These are phyloP conservation scores for Centrapalus pauciflorus DNA, from an alignment of 129 eudicot genomes.

Conservation along the genomic window DNA sequence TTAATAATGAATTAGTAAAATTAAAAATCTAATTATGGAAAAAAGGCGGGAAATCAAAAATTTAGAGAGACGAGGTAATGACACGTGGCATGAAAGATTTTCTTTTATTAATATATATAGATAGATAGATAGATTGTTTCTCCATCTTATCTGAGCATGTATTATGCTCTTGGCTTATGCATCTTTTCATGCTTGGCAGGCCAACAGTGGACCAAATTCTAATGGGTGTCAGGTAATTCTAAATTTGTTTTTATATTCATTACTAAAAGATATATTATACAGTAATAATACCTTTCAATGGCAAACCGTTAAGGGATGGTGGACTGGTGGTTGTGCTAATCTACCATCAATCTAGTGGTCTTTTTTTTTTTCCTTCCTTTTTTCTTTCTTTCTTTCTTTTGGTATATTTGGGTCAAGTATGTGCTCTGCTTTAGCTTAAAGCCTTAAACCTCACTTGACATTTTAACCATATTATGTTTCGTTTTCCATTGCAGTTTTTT, in stretches of 20 bases:
- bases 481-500: constrained; percentile 61
- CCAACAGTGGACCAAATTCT: constrained; percentile 89
- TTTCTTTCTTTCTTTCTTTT: no score
- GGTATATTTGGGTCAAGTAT: neutral
- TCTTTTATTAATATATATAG: no score
- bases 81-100: no score
- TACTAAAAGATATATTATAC: neutral
- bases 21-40: no score
- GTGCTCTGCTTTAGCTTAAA: no score
- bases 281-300: neutral
- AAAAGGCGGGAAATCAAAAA: no score
- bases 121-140: no score
- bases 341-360: neutral
- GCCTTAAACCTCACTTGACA: neutral
- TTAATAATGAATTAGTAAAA: no score
- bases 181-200: constrained; percentile 49
- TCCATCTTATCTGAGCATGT: neutral
- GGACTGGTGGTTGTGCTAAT: neutral
- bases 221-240: constrained; percentile 87
- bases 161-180: constrained; percentile 1
- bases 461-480: constrained; percentile 1
- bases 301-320: neutral
- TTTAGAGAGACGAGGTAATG: no score
- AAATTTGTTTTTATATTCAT: neutral
- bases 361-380: neutral